A percentile compares a stretch with the other conserved stretches of the same genome.
Evolutionary conservation across 371 early-diverging fungal genomes (phyloP).

Genomic region (Mortierella sp.): DNA sequence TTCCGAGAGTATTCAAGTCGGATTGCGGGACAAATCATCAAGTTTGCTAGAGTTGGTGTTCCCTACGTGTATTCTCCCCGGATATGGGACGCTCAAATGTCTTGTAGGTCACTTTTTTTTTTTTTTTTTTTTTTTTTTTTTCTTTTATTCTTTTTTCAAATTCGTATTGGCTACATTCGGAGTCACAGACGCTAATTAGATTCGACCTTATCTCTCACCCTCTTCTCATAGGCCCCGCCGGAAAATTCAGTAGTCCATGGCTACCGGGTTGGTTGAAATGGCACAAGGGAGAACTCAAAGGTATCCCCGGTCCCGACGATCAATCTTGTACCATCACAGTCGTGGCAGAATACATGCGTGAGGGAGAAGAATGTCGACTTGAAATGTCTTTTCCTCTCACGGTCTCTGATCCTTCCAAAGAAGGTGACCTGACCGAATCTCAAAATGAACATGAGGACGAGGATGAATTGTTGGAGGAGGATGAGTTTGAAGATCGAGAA

Average conservation of each 20-base stretch:
- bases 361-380: conserved; percentile 54
- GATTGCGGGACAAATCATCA: conserved; percentile 64
- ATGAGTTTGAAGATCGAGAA: conserved; percentile 10
- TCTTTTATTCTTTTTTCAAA: not conserved
- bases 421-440: conserved; percentile 20
- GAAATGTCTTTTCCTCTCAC: conserved; percentile 55
- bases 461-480: conserved; percentile 14
- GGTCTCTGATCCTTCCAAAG: conserved; percentile 39
- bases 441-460: conserved; percentile 16
- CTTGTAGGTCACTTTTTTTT: conserved; percentile 44
- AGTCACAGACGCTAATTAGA: no score
- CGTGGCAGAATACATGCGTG: conserved; percentile 69
- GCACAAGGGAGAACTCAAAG: conserved; percentile 68
- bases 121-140: not conserved
- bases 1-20: conserved; percentile 71
- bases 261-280: conserved; percentile 73
- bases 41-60: conserved; percentile 63
- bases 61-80: conserved; percentile 67
- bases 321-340: conserved; percentile 59
- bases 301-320: conserved; percentile 63
- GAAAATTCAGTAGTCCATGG: conserved; percentile 69
- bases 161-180: no score
- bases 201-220: not conserved
- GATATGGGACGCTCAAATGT: conserved; percentile 76
- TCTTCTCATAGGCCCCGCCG: conserved; percentile 60